Base-by-base conservation (phyloP, 2,329 filamentous ascomycete species). In the Metarhizium album region DNA sequence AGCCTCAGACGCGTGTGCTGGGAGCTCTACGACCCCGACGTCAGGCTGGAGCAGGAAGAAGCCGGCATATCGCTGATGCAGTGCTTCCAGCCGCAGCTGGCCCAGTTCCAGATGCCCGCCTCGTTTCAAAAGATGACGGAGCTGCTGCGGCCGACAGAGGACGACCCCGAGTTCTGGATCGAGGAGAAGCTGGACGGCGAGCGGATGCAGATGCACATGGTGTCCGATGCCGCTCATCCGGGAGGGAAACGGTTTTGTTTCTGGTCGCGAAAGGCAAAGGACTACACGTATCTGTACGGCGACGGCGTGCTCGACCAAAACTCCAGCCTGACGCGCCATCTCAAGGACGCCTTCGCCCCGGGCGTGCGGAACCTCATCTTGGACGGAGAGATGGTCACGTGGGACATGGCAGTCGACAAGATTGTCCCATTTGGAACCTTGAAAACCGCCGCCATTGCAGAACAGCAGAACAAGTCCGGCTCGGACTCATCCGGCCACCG, bases 351-450 rank as follows among this genome's bases (percentile, higher is more conserved):
- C 0, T 97, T 98, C 64, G 74, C 82, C 2, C 71, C 81, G 1
- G 83, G 84, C 2, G 89, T 97, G 0, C 76, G 84, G 16, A 96
- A 87, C 62, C 76, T 95, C 56, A 95, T 98, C 47, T 75, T 98
- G 0, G 93, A 98, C 60, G 93, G 93, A 9, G 93, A 98, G 65
- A 98, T 98, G 93, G 90, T 98, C 52, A 95, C 90, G 0, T 98
- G 93, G 93, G 89, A 97, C 62, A 87, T 90, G 54, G 81, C 84
- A 43, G 75, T 86, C 47, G 86, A 95, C 68, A 86, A 86, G 50
- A 86, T 93, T 48, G 85, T 95, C 16, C 82, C 86, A 0, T 98
- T 98, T 64, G 93, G 93, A 7, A 94, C 88, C 0, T 75, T 98
- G 46, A 98, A 98, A 68, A 91, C 89, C 1, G 91, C 90, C 0